Percentiles rank a stretch among this genome's conserved stretches.
Evolutionary conservation across 116 monocot species (phyloP).

Genomic region (Dioscorea cayenensis): DNA sequence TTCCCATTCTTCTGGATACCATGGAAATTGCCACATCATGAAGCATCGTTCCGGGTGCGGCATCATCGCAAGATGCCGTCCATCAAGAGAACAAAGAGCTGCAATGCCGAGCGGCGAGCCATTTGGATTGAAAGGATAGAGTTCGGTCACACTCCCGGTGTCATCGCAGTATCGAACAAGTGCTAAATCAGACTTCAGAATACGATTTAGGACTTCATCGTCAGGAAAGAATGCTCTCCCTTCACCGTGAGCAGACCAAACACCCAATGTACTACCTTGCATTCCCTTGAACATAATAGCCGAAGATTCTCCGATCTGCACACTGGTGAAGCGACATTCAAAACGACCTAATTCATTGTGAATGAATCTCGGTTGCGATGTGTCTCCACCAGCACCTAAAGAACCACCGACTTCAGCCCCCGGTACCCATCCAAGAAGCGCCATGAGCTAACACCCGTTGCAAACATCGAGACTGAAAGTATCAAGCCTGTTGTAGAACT

Average conservation of each 20-base stretch:
- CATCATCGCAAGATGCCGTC: constrained; percentile 98
- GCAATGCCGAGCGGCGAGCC: constrained; percentile 93
- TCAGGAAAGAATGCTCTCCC: constrained; percentile 90
- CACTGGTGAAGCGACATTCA: constrained; percentile 86
- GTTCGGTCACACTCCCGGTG: constrained; percentile 46
- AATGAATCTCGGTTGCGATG: constrained; percentile 83
- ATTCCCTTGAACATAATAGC: constrained; percentile 97
- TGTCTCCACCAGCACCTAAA: constrained; percentile 36
- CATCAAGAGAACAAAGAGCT: constrained; percentile 93
- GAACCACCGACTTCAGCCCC: constrained; percentile 35
- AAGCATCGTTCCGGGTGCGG: constrained; percentile 97
- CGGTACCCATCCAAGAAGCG: constrained; percentile 89
- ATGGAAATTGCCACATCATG: constrained; percentile 99
- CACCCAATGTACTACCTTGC: constrained; percentile 83
- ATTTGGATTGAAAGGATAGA: constrained; percentile 97
- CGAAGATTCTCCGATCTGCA: constrained; percentile 67
- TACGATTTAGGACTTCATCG: constrained; percentile 28
- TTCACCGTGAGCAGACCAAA: constrained; percentile 97
- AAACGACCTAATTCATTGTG: constrained; percentile 96
- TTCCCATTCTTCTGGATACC: constrained; percentile 88
- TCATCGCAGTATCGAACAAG: constrained; percentile 92
- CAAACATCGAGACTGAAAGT: constrained; percentile 89
- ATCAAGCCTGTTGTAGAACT: constrained; percentile 59
- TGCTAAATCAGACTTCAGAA: constrained; percentile 50
- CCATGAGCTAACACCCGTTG: constrained; percentile 95